Percentiles rank a stretch among this genome's conserved stretches.
These are phyloP conservation scores for Eustoma russellianum DNA, from an alignment of 257 asterid species.

Conservation along the genomic window DNA sequence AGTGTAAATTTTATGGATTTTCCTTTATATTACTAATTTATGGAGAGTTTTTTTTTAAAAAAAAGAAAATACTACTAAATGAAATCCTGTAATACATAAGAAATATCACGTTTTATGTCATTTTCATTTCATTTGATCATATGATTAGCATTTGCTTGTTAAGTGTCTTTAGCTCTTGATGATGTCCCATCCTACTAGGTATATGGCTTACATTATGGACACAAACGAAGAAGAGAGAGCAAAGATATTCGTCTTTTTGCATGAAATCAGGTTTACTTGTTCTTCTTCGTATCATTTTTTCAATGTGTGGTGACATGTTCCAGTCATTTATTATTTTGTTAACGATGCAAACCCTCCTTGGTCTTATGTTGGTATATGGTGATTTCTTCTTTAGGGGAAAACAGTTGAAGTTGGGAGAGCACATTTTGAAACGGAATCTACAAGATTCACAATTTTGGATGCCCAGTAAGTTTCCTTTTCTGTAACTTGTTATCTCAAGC, in stretches of 20 bases:
- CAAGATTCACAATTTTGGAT: slow-evolving; percentile 95
- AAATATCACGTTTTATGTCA: not conserved
- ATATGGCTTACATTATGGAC: slow-evolving; percentile 99
- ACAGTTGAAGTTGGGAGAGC: slow-evolving; percentile 99
- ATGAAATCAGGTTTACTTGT: not conserved
- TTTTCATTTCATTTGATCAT: not conserved
- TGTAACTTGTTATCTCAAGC: not conserved
- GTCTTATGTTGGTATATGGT: not conserved
- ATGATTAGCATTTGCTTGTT: not conserved
- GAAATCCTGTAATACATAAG: too few species aligned
- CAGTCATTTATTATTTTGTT: not conserved
- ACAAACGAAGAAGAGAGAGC: slow-evolving; percentile 97
- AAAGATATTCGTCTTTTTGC: slow-evolving; percentile 44
- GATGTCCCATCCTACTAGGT: slow-evolving; percentile 33
- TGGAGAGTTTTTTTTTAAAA: too few species aligned
- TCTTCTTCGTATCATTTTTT: not conserved
- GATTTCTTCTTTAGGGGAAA: slow-evolving; percentile 49
- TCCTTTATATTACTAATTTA: too few species aligned
- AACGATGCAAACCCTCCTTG: slow-evolving; percentile 1
- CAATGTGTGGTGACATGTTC: not conserved
- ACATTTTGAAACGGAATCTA: slow-evolving; percentile 90
- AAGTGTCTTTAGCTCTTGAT: not conserved
- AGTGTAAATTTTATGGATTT: too few species aligned
- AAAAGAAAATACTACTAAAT: too few species aligned
- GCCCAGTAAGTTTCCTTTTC: slow-evolving; percentile 50